phyloP scores from a whole-genome alignment of 495 filamentous ascomycete species.

The Sabuloglossum arenarium region DNA sequence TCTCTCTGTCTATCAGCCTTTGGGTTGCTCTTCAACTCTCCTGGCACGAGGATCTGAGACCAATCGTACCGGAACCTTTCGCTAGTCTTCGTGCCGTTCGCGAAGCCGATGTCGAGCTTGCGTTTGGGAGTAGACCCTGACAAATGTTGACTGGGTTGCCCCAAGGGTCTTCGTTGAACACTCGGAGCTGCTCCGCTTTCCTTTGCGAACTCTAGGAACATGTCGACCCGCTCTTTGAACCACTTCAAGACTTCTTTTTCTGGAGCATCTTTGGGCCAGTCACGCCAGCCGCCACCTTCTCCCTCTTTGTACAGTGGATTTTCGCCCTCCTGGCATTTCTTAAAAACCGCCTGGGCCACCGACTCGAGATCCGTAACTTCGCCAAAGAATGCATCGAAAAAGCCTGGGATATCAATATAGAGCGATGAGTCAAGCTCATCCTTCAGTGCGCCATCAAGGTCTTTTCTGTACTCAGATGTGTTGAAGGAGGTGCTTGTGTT shows the following conservation, averaged over 20 bases:
- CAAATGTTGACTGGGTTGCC: constrained; percentile 18
- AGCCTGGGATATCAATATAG: too few relatives aligned
- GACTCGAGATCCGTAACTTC: not conserved
- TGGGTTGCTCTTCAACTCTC: constrained; percentile 25
- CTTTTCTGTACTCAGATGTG: too few relatives aligned
- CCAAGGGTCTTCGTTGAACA: constrained; percentile 14
- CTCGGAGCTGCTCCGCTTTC: constrained; percentile 1
- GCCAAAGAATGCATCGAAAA: not conserved
- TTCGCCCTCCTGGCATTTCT: too few relatives aligned
- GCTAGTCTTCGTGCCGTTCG: constrained; percentile 13
- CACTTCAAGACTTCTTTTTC: constrained; percentile 1
- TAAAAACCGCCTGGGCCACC: not conserved
- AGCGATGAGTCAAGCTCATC: too few relatives aligned
- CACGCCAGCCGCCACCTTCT: too few relatives aligned
- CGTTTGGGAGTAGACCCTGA: constrained; percentile 20
- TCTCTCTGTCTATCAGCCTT: constrained; percentile 18
- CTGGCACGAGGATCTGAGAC: constrained; percentile 25
- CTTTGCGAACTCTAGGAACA: not conserved
- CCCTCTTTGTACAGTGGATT: too few relatives aligned
- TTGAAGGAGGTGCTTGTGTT: too few relatives aligned
- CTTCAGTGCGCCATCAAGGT: too few relatives aligned
- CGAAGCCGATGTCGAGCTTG: constrained; percentile 25
- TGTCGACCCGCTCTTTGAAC: too few relatives aligned
- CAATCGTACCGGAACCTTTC: constrained; percentile 15
- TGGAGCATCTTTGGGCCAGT: not conserved